Conservation (phyloP, 371 early-diverging fungal species). For the Lichtheimia ornata region DNA sequence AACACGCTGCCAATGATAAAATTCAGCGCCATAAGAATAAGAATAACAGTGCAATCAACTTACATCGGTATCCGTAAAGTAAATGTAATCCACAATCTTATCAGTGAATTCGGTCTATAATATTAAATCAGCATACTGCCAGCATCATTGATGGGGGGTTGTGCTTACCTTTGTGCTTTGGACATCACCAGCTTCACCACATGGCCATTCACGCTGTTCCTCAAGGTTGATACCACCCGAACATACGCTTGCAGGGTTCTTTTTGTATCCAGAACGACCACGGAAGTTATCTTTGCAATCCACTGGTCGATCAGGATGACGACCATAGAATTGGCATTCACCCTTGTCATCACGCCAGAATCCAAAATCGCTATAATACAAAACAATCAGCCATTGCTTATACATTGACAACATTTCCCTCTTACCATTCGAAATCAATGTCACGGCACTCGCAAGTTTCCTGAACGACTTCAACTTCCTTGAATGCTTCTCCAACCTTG, state of each 20-base stretch:
- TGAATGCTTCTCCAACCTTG: constrained; percentile 67
- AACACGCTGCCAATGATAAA: constrained; percentile 31
- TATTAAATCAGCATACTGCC: neutral
- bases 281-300: constrained; percentile 62
- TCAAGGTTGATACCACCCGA: constrained; percentile 64
- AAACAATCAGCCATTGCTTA: neutral
- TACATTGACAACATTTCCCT: neutral
- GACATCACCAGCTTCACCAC: constrained; percentile 35
- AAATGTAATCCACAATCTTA: constrained; percentile 60
- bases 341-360: constrained; percentile 72
- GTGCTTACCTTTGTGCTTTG: constrained; percentile 20
- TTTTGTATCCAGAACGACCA: constrained; percentile 75
- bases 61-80: constrained; percentile 61
- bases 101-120: constrained; percentile 45
- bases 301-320: constrained; percentile 69
- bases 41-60: neutral
- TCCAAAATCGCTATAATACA: constrained; percentile 60
- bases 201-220: constrained; percentile 50
- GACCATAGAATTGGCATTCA: constrained; percentile 64
- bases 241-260: constrained; percentile 61
- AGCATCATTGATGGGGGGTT: neutral
- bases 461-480: constrained; percentile 49
- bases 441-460: constrained; percentile 69
- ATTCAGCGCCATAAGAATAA: too few relatives aligned
- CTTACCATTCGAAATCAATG: constrained; percentile 77